A percentile compares a stretch with the other conserved stretches of the same genome.
phyloP scores from a whole-genome alignment of 2,329 filamentous ascomycete species.

The Penicillium oxalicum region DNA sequence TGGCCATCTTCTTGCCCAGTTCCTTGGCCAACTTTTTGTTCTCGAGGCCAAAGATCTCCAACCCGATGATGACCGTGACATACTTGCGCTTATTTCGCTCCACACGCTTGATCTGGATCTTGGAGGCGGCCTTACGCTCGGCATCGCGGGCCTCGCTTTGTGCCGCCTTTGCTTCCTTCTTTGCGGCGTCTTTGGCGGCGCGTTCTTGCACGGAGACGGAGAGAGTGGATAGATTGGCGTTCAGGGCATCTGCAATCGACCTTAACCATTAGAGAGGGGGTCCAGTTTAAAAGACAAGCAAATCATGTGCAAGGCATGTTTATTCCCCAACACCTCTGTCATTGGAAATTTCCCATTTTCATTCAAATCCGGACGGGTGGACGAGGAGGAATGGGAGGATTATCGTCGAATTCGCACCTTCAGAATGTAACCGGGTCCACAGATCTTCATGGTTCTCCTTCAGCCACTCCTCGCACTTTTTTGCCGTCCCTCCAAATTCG shows the following conservation, averaged over 20 bases:
- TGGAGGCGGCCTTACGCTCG: conserved; percentile 73
- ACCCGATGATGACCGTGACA: conserved; percentile 83
- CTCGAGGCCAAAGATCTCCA: conserved; percentile 86
- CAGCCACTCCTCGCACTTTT: conserved; percentile 97
- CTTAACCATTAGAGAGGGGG: too few relatives aligned
- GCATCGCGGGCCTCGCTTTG: conserved; percentile 77
- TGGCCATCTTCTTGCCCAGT: conserved; percentile 97
- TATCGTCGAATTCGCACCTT: conserved; percentile 50
- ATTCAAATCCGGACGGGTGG: too few relatives aligned
- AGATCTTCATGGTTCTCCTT: conserved; percentile 65
- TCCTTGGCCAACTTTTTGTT: conserved; percentile 96
- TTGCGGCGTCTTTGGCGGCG: conserved; percentile 90
- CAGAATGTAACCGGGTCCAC: conserved; percentile 77
- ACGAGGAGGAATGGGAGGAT: not conserved
- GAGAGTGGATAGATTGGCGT: conserved; percentile 76
- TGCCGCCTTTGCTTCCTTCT: conserved; percentile 93
- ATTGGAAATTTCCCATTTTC: too few relatives aligned
- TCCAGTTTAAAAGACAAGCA: too few relatives aligned
- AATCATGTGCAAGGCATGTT: too few relatives aligned
- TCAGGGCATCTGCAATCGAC: conserved; percentile 60
- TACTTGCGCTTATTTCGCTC: conserved; percentile 98
- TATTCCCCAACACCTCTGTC: too few relatives aligned
- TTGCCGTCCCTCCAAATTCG: conserved; percentile 93
- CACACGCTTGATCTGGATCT: conserved; percentile 89
- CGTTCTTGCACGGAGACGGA: conserved; percentile 89